Percentiles rank a stretch among this genome's conserved stretches.
Evolutionary conservation across 2,329 filamentous ascomycete species (phyloP).

Genomic region (Claviceps fusiformis): DNA sequence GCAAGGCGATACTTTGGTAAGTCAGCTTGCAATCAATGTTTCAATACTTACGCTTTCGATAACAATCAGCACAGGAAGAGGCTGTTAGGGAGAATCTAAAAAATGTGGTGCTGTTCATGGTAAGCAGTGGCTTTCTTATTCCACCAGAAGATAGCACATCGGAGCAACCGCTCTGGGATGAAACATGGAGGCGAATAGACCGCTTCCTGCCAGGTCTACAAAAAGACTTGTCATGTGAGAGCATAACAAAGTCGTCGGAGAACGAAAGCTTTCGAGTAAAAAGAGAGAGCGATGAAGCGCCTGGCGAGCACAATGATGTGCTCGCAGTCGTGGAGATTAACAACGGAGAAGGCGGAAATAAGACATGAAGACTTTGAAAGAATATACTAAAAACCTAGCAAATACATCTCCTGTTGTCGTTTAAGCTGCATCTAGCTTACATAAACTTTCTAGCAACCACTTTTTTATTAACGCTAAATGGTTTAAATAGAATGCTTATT

Average conservation of each 20-base stretch:
- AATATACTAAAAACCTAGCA: no score
- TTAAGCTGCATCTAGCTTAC: no score
- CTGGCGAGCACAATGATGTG: not conserved
- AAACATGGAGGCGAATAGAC: slow-evolving; percentile 54
- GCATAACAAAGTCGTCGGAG: slow-evolving; percentile 7
- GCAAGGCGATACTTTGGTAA: slow-evolving; percentile 74
- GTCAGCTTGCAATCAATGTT: slow-evolving; percentile 14
- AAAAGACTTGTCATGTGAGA: slow-evolving; percentile 42
- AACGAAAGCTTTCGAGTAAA: not conserved
- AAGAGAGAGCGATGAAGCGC: not conserved
- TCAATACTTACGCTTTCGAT: slow-evolving; percentile 5
- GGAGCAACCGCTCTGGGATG: slow-evolving; percentile 44
- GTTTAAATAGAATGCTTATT: no score
- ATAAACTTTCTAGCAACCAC: no score
- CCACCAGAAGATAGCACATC: slow-evolving; percentile 46
- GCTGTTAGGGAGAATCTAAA: slow-evolving; percentile 91
- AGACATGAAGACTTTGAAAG: not conserved
- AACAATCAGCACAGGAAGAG: slow-evolving; percentile 53
- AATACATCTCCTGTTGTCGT: no score
- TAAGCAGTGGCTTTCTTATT: slow-evolving; percentile 71
- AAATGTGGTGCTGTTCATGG: slow-evolving; percentile 92
- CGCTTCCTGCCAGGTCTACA: slow-evolving; percentile 49
- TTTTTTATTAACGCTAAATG: no score
- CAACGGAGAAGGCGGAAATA: not conserved
- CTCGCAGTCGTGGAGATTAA: not conserved